Conservation (phyloP, 2,329 filamentous ascomycete genomes). For the Myriangium duriaei region DNA sequence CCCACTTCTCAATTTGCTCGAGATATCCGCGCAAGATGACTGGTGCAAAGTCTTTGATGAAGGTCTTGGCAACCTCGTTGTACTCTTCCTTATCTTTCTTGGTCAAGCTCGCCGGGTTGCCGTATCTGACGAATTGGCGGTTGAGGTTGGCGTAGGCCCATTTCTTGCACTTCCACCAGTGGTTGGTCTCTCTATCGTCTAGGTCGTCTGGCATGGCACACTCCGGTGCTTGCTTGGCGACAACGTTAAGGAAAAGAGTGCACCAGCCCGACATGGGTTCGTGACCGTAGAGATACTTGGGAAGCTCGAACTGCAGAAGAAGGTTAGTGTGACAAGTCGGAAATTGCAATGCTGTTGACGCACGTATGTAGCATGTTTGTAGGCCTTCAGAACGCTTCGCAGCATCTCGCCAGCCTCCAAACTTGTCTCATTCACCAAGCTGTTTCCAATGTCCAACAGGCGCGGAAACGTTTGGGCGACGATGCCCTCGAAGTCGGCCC, state of each 20-base stretch:
- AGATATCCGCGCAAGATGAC: slow-evolving; percentile 95
- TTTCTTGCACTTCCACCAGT: slow-evolving; percentile 99
- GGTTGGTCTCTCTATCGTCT: slow-evolving; percentile 79
- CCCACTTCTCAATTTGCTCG: slow-evolving; percentile 93
- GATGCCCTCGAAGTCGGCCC: slow-evolving; percentile 86
- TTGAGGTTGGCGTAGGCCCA: slow-evolving; percentile 98
- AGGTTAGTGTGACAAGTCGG: slow-evolving; percentile 43
- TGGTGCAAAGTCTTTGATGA: slow-evolving; percentile 81
- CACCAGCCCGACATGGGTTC: slow-evolving; percentile 89
- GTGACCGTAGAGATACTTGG: slow-evolving; percentile 62
- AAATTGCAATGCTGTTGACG: slow-evolving; percentile 23
- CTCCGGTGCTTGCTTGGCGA: slow-evolving; percentile 71
- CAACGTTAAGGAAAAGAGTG: slow-evolving; percentile 81
- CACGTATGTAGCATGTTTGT: slow-evolving; percentile 97
- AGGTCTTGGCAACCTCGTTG: slow-evolving; percentile 73
- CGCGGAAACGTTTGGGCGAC: slow-evolving; percentile 84
- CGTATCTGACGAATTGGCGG: slow-evolving; percentile 84
- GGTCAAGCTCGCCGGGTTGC: slow-evolving; percentile 66
- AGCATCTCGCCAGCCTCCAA: slow-evolving; percentile 95
- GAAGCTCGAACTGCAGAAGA: slow-evolving; percentile 63
- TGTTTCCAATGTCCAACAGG: slow-evolving; percentile 73
- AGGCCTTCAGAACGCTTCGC: slow-evolving; percentile 86
- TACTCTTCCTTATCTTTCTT: slow-evolving; percentile 66
- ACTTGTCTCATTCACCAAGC: slow-evolving; percentile 79
- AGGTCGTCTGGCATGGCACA: slow-evolving; percentile 66